These are phyloP conservation scores for Fistulina hepatica DNA, from an alignment of 1,284 basidiomycete species.

Conservation along the genomic window DNA sequence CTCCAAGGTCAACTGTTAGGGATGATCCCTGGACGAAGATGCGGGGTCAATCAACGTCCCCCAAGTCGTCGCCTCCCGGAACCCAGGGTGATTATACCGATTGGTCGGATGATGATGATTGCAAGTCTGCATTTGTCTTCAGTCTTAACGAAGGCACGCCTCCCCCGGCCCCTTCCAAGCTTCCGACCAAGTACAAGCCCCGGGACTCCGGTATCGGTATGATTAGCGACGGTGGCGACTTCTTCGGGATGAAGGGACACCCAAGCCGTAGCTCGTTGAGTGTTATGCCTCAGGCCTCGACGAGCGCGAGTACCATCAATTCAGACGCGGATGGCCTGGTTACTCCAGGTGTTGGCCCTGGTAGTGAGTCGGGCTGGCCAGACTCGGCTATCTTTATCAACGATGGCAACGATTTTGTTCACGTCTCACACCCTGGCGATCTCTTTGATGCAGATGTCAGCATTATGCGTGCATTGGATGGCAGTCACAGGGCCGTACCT, in stretches of 20 bases:
- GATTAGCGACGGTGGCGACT: constrained; percentile 46
- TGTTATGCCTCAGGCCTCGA: constrained; percentile 40
- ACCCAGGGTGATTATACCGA: constrained; percentile 13
- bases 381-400: constrained; percentile 29
- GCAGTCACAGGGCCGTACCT: constrained; percentile 39
- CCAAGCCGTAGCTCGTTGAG: constrained; percentile 21
- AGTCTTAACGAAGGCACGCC: constrained; percentile 45
- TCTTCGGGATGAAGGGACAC: too few relatives aligned
- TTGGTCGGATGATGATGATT: constrained; percentile 26
- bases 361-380: constrained; percentile 53
- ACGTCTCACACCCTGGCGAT: constrained; percentile 19
- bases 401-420: constrained; percentile 32
- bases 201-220: constrained; percentile 57
- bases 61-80: constrained; percentile 36
- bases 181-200: constrained; percentile 56
- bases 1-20: constrained; percentile 14
- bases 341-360: constrained; percentile 52
- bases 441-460: constrained; percentile 40
- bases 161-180: constrained; percentile 40
- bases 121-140: constrained; percentile 49
- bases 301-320: constrained; percentile 47
- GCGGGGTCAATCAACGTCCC: constrained; percentile 30
- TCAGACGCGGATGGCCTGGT: constrained; percentile 53
- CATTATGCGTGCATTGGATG: constrained; percentile 57
- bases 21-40: constrained; percentile 34